Conservation (phyloP, 192 early-diverging fungal genomes). For the Entophlyctis luteolus region DNA sequence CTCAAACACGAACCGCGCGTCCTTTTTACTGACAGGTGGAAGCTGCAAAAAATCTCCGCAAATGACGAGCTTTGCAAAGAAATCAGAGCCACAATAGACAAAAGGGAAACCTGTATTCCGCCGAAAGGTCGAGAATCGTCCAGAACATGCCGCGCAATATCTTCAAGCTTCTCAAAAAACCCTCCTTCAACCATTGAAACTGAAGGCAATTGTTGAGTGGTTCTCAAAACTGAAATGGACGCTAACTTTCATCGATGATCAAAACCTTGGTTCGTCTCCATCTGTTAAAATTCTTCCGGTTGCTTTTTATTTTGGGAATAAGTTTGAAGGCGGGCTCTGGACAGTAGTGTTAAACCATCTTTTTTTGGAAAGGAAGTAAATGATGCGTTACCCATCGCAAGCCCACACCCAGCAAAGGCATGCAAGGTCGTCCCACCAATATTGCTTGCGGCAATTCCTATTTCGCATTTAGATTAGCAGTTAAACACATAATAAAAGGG, state of each 20-base stretch:
- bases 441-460: constrained; percentile 59
- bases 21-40: constrained; percentile 32
- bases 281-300: constrained; percentile 3
- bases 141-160: constrained; percentile 29
- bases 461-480: constrained; percentile 22
- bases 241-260: constrained; percentile 50
- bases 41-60: constrained; percentile 56
- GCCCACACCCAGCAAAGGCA: constrained; percentile 49
- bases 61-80: constrained; percentile 33
- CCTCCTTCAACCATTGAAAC: constrained; percentile 51
- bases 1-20: constrained; percentile 35
- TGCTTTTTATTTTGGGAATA: constrained; percentile 3
- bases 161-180: constrained; percentile 46
- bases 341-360: neutral
- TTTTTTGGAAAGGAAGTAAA: neutral
- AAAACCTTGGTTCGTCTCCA: constrained; percentile 39
- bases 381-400: constrained; percentile 30
- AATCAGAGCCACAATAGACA: neutral
- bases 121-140: constrained; percentile 40
- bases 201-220: neutral
- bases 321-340: neutral
- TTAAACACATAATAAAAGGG: neutral
- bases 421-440: constrained; percentile 59
- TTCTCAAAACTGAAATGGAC: neutral
- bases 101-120: constrained; percentile 40